Conservation (phyloP, 2,329 filamentous ascomycete genomes). For the Penicillium palitans region DNA sequence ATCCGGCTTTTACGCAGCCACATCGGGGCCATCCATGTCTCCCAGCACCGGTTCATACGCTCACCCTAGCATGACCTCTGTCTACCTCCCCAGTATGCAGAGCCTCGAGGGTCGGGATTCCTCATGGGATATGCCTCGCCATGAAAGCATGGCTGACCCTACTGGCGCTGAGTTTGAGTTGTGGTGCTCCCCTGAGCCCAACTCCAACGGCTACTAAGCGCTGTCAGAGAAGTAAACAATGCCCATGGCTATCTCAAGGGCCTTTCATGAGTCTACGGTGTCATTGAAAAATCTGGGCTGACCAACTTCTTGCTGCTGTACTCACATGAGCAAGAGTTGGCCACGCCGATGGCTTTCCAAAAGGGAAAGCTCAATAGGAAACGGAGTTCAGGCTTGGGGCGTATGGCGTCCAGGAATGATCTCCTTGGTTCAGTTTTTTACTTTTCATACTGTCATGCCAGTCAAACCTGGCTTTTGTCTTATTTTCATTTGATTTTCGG, state of each 20-base stretch:
- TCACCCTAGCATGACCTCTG: background rate
- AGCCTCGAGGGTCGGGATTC: conserved; percentile 8
- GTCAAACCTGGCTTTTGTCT: background rate
- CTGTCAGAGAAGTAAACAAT: background rate
- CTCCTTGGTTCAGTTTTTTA: background rate
- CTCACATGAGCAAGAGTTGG: conserved; percentile 1
- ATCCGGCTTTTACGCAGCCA: background rate
- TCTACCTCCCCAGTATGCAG: conserved; percentile 14
- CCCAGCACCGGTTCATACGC: conserved; percentile 14
- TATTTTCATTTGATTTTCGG: background rate
- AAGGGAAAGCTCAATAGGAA: conserved; percentile 4
- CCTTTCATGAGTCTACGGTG: background rate
- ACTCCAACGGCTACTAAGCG: conserved; percentile 5
- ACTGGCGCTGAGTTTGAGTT: conserved; percentile 8
- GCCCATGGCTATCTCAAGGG: background rate
- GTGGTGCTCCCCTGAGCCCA: conserved; percentile 9
- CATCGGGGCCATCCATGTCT: conserved; percentile 1
- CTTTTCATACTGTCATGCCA: background rate
- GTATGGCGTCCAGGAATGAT: background rate
- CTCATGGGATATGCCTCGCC: conserved; percentile 13
- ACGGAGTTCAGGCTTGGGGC: conserved; percentile 5
- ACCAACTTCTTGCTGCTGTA: background rate
- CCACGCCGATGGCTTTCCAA: conserved; percentile 13
- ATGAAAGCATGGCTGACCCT: conserved; percentile 6
- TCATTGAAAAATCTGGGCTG: conserved; percentile 9